Base-by-base conservation (phyloP, 345 rosid genomes). In the Dovyalis caffra region DNA sequence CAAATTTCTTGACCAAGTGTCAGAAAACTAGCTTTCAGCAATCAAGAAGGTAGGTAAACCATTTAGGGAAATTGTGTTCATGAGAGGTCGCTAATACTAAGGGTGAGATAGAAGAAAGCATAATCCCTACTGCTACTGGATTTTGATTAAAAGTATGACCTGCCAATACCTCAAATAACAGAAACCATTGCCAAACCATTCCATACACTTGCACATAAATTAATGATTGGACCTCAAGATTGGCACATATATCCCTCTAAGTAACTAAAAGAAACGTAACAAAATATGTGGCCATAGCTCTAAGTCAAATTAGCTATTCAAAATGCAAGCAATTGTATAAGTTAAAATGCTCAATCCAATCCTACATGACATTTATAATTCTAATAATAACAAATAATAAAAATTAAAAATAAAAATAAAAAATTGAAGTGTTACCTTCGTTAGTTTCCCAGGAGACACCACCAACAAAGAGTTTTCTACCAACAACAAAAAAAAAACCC, bases 391-490 rank as follows among this genome's bases (percentile, higher is more conserved):
- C 49, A 75, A 23, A 56, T 26, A 14, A n/a, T 15, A 12, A 21
- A 23, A 20, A 76, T 29, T 14, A 16, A 40, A 29, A 32, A 43
- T 6, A 76, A 45, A 34, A 68, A 43, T 25, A 33, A 61, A 29
- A 68, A 43, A 23, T 29, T 29, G 5, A 28, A 49, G 43, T 10
- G 3, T 11, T 73, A 80, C 83, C 83, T 80, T 63, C 76, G 47
- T 77, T 58, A 62, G 83, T 76, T 32, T 76, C 79, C 83, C 83
- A 80, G 25, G 83, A 80, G 66, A 80, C 64, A 29, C 83, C 83
- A 25, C 83, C 83, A 68, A 80, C 83, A 53, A 80, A 80, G 74
- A 80, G 83, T 61, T 80, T 80, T 66, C 83, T 80, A 72, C 38
- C 75, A 75, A 25, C 58, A 80, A n/a, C n/a, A 71, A 29, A 66